Conservation (phyloP, 768 basidiomycete genomes). For the Terana coerulea region DNA sequence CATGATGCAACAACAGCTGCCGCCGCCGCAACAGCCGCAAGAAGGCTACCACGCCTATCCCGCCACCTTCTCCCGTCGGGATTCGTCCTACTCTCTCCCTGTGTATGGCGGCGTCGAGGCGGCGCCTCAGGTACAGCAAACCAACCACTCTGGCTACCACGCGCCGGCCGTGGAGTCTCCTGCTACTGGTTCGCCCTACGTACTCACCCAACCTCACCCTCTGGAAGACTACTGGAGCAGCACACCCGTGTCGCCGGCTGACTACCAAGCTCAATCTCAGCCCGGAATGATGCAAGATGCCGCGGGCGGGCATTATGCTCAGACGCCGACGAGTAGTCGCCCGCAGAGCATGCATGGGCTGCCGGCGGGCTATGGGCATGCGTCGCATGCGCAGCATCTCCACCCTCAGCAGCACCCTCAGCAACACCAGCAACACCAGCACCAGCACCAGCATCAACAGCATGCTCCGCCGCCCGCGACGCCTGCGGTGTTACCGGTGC, state of each 20-base stretch:
- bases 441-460: neutral
- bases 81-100: conserved; percentile 1
- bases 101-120: conserved; percentile 8
- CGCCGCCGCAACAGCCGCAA: neutral
- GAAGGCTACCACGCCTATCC: neutral
- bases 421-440: neutral
- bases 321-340: neutral
- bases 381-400: neutral
- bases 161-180: too few relatives aligned
- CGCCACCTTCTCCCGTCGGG: neutral
- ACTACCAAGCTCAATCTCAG: conserved; percentile 1
- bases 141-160: too few relatives aligned
- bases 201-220: too few relatives aligned
- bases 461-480: conserved; percentile 17
- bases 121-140: neutral
- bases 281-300: neutral
- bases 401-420: neutral
- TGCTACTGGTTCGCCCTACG: too few relatives aligned
- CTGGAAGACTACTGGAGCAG: too few relatives aligned
- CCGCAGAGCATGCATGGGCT: conserved; percentile 2
- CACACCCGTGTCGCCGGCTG: conserved; percentile 5
- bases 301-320: neutral
- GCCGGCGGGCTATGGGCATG: neutral
- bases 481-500: conserved; percentile 32
- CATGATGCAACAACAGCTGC: neutral